These are phyloP conservation scores for Asterophora parasitica DNA, from an alignment of 768 basidiomycete genomes.

Conservation along the genomic window DNA sequence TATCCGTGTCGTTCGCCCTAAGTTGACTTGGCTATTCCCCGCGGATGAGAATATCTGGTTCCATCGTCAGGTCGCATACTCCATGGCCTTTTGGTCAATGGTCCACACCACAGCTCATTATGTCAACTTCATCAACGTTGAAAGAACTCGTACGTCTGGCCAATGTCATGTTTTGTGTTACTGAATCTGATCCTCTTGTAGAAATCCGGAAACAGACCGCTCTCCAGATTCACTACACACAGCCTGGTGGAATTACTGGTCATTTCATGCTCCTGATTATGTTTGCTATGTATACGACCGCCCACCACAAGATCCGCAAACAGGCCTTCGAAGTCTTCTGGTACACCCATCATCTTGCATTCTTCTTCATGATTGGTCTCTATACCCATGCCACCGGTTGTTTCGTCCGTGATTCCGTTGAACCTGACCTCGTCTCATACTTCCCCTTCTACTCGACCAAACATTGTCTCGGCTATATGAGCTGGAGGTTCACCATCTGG, in stretches of 20 bases:
- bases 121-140: conserved; percentile 90
- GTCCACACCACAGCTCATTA: conserved; percentile 94
- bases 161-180: background rate
- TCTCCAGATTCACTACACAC: conserved; percentile 81
- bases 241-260: conserved; percentile 89
- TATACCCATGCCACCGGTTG: conserved; percentile 91
- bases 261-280: conserved; percentile 95
- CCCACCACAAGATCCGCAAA: conserved; percentile 80
- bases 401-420: conserved; percentile 83
- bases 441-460: conserved; percentile 88
- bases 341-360: conserved; percentile 93
- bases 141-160: conserved; percentile 65
- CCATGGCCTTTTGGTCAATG: conserved; percentile 89
- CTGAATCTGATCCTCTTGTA: conserved; percentile 24
- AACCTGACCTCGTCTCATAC: conserved; percentile 59
- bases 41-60: conserved; percentile 96
- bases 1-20: conserved; percentile 79
- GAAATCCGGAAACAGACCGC: conserved; percentile 80
- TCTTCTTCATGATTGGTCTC: conserved; percentile 90
- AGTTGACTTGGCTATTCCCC: conserved; percentile 77
- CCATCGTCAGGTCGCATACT: conserved; percentile 92
- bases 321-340: conserved; percentile 96
- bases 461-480: conserved; percentile 89
- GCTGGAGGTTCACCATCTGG: conserved; percentile 92
- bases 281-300: conserved; percentile 89